phyloP scores from a whole-genome alignment of 179 eudicot species.

The Amaranthus tricolor region DNA sequence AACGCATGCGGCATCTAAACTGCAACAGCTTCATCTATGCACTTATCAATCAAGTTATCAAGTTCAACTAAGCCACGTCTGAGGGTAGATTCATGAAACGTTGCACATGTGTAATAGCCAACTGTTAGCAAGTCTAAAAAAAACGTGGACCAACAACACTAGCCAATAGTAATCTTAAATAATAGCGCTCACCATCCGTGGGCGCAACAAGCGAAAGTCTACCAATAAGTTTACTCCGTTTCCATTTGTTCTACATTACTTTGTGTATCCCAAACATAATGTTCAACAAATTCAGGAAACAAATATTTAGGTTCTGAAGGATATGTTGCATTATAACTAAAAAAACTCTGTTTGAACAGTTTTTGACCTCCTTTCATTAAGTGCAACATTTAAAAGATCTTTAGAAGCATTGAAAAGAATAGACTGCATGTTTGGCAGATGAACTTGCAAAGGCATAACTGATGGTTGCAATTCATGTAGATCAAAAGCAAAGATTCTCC shows the following conservation, averaged over 20 bases:
- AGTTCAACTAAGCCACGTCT: constrained; percentile 10
- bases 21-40: constrained; percentile 16
- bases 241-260: background rate
- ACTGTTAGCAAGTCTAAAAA: constrained; percentile 14
- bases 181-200: constrained; percentile 20
- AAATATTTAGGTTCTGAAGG: background rate
- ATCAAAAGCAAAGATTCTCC: constrained; percentile 14
- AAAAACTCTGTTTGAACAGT: constrained; percentile 20
- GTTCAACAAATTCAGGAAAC: constrained; percentile 25
- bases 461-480: constrained; percentile 11
- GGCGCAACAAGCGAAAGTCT: constrained; percentile 15
- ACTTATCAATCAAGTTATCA: background rate
- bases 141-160: constrained; percentile 23
- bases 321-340: background rate
- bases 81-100: constrained; percentile 13
- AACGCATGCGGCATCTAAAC: constrained; percentile 22
- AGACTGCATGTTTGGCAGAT: constrained; percentile 8
- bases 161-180: constrained; percentile 9
- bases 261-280: constrained; percentile 11
- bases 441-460: background rate
- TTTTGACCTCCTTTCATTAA: background rate
- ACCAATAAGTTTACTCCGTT: background rate
- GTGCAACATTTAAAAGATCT: background rate
- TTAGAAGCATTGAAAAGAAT: constrained; percentile 3
- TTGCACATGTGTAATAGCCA: background rate